Base-by-base conservation (phyloP, 371 early-diverging fungal species). In the Mucor ambiguus region DNA sequence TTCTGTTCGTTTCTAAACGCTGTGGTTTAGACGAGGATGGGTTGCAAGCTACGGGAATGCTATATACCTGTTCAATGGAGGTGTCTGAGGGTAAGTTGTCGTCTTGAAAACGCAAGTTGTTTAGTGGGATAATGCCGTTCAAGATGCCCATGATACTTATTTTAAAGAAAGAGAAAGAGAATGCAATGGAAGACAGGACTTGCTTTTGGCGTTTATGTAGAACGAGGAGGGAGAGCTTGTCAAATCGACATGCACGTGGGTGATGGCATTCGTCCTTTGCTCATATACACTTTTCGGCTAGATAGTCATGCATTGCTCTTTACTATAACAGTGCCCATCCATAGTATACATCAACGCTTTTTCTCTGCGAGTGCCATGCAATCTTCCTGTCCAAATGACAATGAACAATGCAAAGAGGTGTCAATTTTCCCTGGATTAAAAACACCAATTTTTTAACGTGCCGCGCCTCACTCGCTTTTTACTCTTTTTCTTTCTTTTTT, bases 31-130 rank as follows among this genome's bases (percentile, higher is more conserved):
- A 41, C 16, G 0, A 18, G 5, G 18, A 1, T 18, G 14, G 18
- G 5, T 41, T 41, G 41, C 37, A 41, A 41, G 18, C 52, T 16
- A 14, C 4, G 12, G 52, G 2, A 6, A 7, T 28, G 1, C n/a
- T n/a, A 35, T 35, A 7, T 75, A 87, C 88, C 79, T 87, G 88
- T 14, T 72, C 64, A 48, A 83, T 79, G 2, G 88, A 87, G 0
- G 88, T 73, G 2, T 84, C 82, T 0, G 85, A 80, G 1, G 80
- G 82, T 18, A 86, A 30, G 29, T 65, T 72, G 54, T 87, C 88
- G 71, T 83, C 83, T 8, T 78, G 73, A 59, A 67, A 72, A 29
- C 75, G 75, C 41, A 77, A 44, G 37, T 66, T 66, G 57, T 56
- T 33, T 10, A 76, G 60, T 41, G 72, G 64, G 14, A 65, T 63